Evolutionary conservation across 139 green algal species (phyloP).

Genomic region (Diplosphaera chodatii): DNA sequence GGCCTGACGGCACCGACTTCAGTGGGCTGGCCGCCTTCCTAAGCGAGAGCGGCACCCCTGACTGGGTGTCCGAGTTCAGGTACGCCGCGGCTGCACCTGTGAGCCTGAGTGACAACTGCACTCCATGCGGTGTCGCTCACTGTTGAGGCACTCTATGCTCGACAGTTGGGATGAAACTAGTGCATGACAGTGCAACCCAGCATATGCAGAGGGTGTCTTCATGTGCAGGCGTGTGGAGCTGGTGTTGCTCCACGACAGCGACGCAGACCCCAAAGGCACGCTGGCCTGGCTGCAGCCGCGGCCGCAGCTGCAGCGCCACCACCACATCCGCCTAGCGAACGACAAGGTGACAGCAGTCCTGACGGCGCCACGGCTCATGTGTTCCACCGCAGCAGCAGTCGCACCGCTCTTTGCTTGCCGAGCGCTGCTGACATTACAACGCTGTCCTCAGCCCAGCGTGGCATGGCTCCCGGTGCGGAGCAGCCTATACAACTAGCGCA

Average conservation of each 20-base stretch:
- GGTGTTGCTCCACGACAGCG: conserved; percentile 45
- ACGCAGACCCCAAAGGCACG: conserved; percentile 32
- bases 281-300: conserved; percentile 40
- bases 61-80: conserved; percentile 1
- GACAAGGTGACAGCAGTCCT: conserved; percentile 9
- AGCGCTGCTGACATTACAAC: neutral
- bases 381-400: neutral
- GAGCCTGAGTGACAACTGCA: too few relatives aligned
- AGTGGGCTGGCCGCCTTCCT: neutral
- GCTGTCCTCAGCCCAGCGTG: too few relatives aligned
- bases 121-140: too few relatives aligned
- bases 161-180: too few relatives aligned
- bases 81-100: neutral
- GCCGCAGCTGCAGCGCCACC: conserved; percentile 53
- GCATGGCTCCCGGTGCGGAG: too few relatives aligned
- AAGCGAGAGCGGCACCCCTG: neutral
- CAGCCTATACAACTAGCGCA: too few relatives aligned
- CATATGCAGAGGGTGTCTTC: too few relatives aligned
- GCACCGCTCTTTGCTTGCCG: neutral
- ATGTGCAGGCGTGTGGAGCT: conserved; percentile 48
- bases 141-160: too few relatives aligned
- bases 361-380: too few relatives aligned
- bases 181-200: too few relatives aligned
- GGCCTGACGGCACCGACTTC: too few relatives aligned
- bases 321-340: conserved; percentile 49